Evolutionary conservation across 176 grass and related monocot genomes (phyloP), one percentile per base, ranked within the genome.

Genomic region (Aegilops tauschii): DNA sequence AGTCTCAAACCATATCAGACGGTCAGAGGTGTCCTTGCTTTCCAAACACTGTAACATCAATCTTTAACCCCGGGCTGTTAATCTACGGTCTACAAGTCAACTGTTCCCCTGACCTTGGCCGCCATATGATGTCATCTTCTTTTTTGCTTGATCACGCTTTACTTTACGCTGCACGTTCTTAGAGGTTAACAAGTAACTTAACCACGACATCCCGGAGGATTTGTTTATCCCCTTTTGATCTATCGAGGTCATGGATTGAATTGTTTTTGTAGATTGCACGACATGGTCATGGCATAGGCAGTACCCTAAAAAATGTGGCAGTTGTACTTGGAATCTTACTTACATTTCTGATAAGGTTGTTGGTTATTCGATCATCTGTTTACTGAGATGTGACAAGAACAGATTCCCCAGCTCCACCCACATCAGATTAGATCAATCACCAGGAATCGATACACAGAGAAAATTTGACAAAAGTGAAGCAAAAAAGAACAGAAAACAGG

Each of bases 51-150:
- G 90, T 82, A 77, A 88, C 37, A 70, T 12, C 62, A 67, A 34
- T 62, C 50, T 54, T 54, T 78, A 68, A 47, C 56, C 44, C 45
- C n/a, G 45, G 77, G 23, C n/a, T 28, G 77, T 70, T 88, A 69
- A 65, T 65, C 40, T 85, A 70, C 82, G 56, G 39, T 42, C 45
- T 69, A 72, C 78, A 88, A 69, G 90, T 88, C 90, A 91, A 85
- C 90, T 88, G 82, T 40, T 81, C 78, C 71, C 70, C 52, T 78
- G 63, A 39, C 70, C 28, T 69, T 40, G 86, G 69, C 80, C 62
- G 82, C 37, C 86, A 78, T 91, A 78, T 91, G 90, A 91, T 91
- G 86, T 82, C 90, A 88, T 88, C 82, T 78, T 76, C 31, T 34
- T 77, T 81, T 82, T 74, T 56, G 7, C 39, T 65, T 87, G 80